Percentiles rank a stretch among this genome's conserved stretches.
Conservation (phyloP, 306 rosid species). For the Abrus precatorius region DNA sequence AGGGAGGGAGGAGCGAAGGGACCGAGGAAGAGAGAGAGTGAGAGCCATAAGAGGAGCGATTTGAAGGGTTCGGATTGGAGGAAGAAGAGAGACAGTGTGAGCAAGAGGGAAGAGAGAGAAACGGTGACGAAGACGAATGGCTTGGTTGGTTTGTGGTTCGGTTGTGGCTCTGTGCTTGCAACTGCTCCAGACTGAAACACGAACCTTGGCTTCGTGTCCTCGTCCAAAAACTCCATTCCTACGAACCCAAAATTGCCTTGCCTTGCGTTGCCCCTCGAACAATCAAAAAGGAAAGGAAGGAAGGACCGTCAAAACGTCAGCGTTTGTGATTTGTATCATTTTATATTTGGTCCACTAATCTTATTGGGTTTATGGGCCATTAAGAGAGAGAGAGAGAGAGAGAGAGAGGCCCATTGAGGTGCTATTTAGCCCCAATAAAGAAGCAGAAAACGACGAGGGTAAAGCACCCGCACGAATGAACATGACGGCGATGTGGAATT, state of each 20-base stretch:
- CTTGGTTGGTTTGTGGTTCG: constrained; percentile 46
- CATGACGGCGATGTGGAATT: constrained; percentile 37
- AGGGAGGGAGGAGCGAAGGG: constrained; percentile 73
- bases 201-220: constrained; percentile 59
- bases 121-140: constrained; percentile 44
- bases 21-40: constrained; percentile 81
- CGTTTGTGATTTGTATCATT: neutral
- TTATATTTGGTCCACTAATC: neutral
- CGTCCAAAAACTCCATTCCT: constrained; percentile 62
- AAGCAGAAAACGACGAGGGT: neutral
- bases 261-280: neutral
- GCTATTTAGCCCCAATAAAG: neutral
- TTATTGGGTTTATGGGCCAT: neutral
- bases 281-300: neutral
- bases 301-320: neutral
- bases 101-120: constrained; percentile 43
- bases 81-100: constrained; percentile 49
- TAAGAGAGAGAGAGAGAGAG: too few species aligned
- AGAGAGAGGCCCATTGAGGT: neutral
- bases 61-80: constrained; percentile 54
- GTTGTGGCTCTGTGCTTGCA: constrained; percentile 34
- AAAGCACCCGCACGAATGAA: neutral
- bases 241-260: too few species aligned
- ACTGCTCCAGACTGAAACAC: constrained; percentile 54
- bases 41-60: constrained; percentile 81